A percentile compares a stretch with the other conserved stretches of the same genome.
phyloP scores from a whole-genome alignment of 2,329 filamentous ascomycete genomes.

The Pseudogymnoascus sp. region DNA sequence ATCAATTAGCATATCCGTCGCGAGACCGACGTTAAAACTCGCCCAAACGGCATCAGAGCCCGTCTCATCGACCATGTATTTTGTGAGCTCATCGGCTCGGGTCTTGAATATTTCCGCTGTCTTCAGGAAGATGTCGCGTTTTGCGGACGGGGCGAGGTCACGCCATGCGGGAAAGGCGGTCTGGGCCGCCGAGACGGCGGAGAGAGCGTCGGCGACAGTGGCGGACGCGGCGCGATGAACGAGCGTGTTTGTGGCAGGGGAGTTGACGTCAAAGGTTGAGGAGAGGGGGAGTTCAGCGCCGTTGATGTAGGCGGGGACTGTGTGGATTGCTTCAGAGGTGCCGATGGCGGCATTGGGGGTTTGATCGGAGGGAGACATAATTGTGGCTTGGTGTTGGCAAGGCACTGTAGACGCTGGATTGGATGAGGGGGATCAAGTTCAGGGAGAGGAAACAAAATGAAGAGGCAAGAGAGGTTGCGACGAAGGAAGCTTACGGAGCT shows the following conservation, averaged over 20 bases:
- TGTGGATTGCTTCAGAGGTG: slow-evolving; percentile 11
- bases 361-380: neutral
- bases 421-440: neutral
- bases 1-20: slow-evolving; percentile 34
- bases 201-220: slow-evolving; percentile 45
- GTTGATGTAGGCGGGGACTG: slow-evolving; percentile 37
- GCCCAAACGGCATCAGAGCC: slow-evolving; percentile 32
- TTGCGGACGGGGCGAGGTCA: slow-evolving; percentile 47
- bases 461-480: neutral
- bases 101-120: slow-evolving; percentile 55
- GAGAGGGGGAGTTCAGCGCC: slow-evolving; percentile 37
- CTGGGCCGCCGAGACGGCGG: slow-evolving; percentile 47
- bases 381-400: neutral
- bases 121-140: slow-evolving; percentile 61
- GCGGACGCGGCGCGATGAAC: slow-evolving; percentile 50
- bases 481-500: neutral
- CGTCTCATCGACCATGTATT: slow-evolving; percentile 48
- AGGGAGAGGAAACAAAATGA: neutral
- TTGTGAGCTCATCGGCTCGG: slow-evolving; percentile 50
- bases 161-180: slow-evolving; percentile 62
- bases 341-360: neutral
- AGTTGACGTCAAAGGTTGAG: slow-evolving; percentile 46
- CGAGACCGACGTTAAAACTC: slow-evolving; percentile 35
- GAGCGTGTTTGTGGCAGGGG: slow-evolving; percentile 44
- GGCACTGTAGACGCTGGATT: neutral